Evolutionary conservation across 345 rosid species (phyloP), one percentile per base, ranked within the genome.

Genomic region (Cardiospermum halicacabum): DNA sequence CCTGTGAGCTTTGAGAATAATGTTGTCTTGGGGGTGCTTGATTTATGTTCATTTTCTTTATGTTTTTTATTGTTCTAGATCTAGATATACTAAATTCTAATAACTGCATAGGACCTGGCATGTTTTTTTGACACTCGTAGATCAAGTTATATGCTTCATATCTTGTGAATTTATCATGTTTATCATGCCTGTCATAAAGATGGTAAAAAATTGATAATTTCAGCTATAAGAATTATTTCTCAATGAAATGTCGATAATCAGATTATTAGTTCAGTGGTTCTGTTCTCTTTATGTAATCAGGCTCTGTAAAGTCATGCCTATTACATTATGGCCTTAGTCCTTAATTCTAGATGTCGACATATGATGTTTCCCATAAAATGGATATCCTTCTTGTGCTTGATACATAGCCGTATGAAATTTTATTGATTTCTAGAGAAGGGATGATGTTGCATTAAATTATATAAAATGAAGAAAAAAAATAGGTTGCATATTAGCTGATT

Each of bases 1-100:
- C 43, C 48, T 50, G 58, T 18, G 26, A 25, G 19, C 56, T 12
- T 60, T n/a, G 40, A 34, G 18, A 42, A n/a, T 24, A 10, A 12
- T 25, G 10, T 30, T 24, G 34, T 19, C 24, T 51, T 42, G 25
- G 34, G 62, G 30, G 42, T 63, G 22, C 59, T 64, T n/a, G 7
- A 6, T 37, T 37, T 24, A 37, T 53, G 37, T 22, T 7, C 0
- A 11, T 57, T 31, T 64, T 51, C 32, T 39, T 7, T 2, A 51
- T 32, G 68, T 25, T 24, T 64, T 64, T 51, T 11, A 45, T 3
- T 3, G 66, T n/a, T 27, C 27, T 40, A 22, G 39, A 36, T 67
- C 50, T 42, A n/a, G 48, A 25, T 51, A 37, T 50, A 11, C 39
- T 45, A 34, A 28, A 64, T 36, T 19, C 56, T 48, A 62, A 49